phyloP scores from a whole-genome alignment of 2,329 filamentous ascomycete species.

The Aspergillus luchuensis region DNA sequence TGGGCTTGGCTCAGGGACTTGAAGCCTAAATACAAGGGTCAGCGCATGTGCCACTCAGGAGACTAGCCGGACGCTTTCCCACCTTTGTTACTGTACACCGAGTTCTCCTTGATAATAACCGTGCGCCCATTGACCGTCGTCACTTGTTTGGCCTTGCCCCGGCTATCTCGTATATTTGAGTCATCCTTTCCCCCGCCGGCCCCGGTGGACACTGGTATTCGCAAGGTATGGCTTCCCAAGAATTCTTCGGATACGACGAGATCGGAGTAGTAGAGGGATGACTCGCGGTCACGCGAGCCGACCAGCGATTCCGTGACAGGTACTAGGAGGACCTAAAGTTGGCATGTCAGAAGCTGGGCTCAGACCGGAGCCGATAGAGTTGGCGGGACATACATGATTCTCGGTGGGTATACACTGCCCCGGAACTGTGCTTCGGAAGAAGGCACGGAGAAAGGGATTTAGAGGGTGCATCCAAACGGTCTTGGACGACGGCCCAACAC shows the following conservation, averaged over 20 bases:
- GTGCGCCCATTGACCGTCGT: conserved; percentile 89
- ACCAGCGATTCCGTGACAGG: conserved; percentile 91
- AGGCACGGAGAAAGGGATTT: conserved; percentile 97
- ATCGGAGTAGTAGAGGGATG: conserved; percentile 73
- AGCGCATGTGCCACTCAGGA: conserved; percentile 12
- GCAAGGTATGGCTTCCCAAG: conserved; percentile 92
- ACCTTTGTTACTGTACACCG: conserved; percentile 97
- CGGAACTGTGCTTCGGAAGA: conserved; percentile 94
- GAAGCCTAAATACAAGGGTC: conserved; percentile 64
- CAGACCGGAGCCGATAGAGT: conserved; percentile 3
- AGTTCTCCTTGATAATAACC: conserved; percentile 89
- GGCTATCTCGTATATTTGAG: conserved; percentile 76
- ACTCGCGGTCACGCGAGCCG: conserved; percentile 83
- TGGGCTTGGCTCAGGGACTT: conserved; percentile 88
- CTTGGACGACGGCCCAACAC: conserved; percentile 43
- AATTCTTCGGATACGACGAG: conserved; percentile 90
- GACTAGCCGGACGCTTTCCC: conserved; percentile 23
- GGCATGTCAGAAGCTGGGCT: conserved; percentile 7
- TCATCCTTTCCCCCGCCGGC: conserved; percentile 54
- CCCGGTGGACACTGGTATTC: conserved; percentile 64
- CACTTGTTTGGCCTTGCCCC: conserved; percentile 92
- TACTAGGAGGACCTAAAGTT: conserved; percentile 75
- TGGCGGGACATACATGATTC: conserved; percentile 65
- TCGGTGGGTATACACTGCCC: conserved; percentile 88
- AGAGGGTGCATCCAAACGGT: conserved; percentile 86